Evolutionary conservation across 306 rosid species (phyloP).

Genomic region (Medicago arabica): DNA sequence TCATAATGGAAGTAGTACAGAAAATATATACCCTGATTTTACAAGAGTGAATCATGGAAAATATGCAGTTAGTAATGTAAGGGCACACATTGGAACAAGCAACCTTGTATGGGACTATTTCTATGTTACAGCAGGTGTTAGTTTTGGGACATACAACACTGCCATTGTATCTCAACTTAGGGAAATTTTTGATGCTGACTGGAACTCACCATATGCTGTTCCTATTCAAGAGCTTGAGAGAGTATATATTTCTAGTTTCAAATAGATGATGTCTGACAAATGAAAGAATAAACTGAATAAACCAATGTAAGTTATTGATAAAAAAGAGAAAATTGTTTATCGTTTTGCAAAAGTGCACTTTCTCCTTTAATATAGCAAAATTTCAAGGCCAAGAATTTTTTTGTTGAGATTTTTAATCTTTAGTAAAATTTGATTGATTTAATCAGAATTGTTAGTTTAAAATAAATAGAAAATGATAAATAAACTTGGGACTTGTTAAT

Average conservation of each 20-base stretch:
- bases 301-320: neutral
- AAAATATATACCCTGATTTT: conserved; percentile 73
- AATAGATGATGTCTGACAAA: neutral
- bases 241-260: conserved; percentile 43
- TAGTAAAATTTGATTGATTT: no score
- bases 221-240: conserved; percentile 56
- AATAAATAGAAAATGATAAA: neutral
- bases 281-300: conserved; percentile 15
- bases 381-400: no score
- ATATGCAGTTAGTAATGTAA: conserved; percentile 74
- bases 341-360: no score
- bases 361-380: no score
- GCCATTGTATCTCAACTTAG: conserved; percentile 73
- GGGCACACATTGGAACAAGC: conserved; percentile 91
- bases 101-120: conserved; percentile 95
- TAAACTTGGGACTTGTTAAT: neutral
- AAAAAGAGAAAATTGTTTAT: no score
- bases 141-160: conserved; percentile 84
- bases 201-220: conserved; percentile 86
- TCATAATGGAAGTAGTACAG: conserved; percentile 54
- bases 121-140: conserved; percentile 81
- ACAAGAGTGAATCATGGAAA: conserved; percentile 91
- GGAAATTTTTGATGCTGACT: conserved; percentile 82
- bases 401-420: no score
- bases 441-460: neutral